phyloP scores from a whole-genome alignment of 1,284 basidiomycete genomes.

The Schizophyllum amplum region DNA sequence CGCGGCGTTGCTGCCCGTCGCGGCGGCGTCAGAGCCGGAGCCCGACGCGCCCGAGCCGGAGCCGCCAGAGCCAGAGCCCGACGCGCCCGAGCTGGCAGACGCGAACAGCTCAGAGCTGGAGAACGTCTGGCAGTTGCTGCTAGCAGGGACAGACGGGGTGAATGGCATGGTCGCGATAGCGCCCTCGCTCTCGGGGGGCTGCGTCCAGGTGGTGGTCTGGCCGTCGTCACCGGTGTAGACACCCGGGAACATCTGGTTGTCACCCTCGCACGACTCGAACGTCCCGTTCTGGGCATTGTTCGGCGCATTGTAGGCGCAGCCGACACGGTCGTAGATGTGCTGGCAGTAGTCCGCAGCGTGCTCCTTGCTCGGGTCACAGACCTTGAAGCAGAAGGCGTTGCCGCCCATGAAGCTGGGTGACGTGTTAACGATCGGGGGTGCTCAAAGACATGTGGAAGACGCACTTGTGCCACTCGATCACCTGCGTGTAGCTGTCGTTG shows the following conservation, averaged over 20 bases:
- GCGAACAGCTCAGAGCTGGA: constrained; percentile 42
- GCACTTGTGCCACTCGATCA: constrained; percentile 49
- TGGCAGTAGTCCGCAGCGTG: constrained; percentile 48
- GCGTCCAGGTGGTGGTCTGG: constrained; percentile 36
- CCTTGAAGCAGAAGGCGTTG: constrained; percentile 43
- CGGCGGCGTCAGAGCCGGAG: not conserved
- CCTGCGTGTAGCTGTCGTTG: constrained; percentile 35
- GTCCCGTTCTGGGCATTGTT: constrained; percentile 45
- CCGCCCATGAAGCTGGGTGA: constrained; percentile 46
- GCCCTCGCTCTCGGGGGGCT: constrained; percentile 54
- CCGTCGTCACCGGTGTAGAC: constrained; percentile 34
- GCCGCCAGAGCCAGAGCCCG: not conserved
- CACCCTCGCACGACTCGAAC: constrained; percentile 56
- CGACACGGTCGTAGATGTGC: constrained; percentile 60
- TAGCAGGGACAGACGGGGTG: constrained; percentile 44
- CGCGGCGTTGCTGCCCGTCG: not conserved
- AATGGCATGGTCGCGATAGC: constrained; percentile 52
- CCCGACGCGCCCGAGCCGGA: not conserved
- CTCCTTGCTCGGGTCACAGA: constrained; percentile 49
- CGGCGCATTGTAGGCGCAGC: constrained; percentile 65
- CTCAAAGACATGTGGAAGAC: not conserved
- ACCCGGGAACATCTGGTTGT: constrained; percentile 52
- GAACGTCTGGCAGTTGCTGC: constrained; percentile 53
- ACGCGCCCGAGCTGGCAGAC: constrained; percentile 8
- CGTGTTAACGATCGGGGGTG: not conserved